Conservation (phyloP, 805 yeast species). For the Pichia thaimueangensis region DNA sequence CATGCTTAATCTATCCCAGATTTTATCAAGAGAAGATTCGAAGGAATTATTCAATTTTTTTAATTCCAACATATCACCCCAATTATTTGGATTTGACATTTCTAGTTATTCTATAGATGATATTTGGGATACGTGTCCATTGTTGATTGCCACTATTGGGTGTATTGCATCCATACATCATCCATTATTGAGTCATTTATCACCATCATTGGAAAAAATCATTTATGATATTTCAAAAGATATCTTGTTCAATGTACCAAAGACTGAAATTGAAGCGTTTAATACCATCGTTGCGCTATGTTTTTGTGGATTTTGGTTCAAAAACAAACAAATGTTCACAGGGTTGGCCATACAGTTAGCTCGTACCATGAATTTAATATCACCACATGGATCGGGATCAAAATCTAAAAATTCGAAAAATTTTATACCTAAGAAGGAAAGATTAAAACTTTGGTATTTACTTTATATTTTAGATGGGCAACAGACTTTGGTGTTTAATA, state of each 20-base stretch:
- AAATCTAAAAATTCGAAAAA: slow-evolving; percentile 11
- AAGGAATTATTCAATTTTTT: slow-evolving; percentile 45
- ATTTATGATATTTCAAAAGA: slow-evolving; percentile 27
- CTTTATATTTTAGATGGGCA: slow-evolving; percentile 63
- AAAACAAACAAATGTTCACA: slow-evolving; percentile 57
- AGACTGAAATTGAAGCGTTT: slow-evolving; percentile 43
- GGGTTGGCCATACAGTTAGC: slow-evolving; percentile 66
- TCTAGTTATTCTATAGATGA: slow-evolving; percentile 41
- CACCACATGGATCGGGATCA: slow-evolving; percentile 14
- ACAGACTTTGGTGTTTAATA: slow-evolving; percentile 53
- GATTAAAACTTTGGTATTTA: slow-evolving; percentile 59
- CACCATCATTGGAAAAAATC: slow-evolving; percentile 23
- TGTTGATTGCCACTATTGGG: slow-evolving; percentile 53
- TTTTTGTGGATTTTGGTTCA: slow-evolving; percentile 64
- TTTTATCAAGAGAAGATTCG: slow-evolving; percentile 29
- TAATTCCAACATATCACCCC: slow-evolving; percentile 51
- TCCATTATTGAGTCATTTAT: slow-evolving; percentile 29
- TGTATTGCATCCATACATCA: slow-evolving; percentile 60
- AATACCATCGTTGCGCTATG: slow-evolving; percentile 58
- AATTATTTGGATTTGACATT: slow-evolving; percentile 59
- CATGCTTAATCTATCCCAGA: slow-evolving; percentile 13
- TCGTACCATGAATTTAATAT: slow-evolving; percentile 42
- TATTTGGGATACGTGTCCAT: slow-evolving; percentile 51
- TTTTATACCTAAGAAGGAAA: slow-evolving; percentile 32
- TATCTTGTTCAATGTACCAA: slow-evolving; percentile 31